Conservation (phyloP, 2,329 filamentous ascomycete species). For the Magnaporthiopsis rhizophila region DNA sequence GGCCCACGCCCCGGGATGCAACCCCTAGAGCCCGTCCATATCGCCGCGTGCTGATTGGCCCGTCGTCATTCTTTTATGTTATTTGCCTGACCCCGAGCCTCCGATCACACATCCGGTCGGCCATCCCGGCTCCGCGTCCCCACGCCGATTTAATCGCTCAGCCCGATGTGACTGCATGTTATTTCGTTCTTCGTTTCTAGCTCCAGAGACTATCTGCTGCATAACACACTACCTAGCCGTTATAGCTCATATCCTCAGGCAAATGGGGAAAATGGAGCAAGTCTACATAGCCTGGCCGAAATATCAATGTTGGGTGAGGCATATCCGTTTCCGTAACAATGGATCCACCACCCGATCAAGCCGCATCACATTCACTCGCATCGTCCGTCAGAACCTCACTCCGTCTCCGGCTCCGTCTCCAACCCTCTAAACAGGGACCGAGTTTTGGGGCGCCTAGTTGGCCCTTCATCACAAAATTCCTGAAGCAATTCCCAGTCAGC, state of each 20-base stretch:
- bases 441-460: slow-evolving; percentile 3
- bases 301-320: not conserved
- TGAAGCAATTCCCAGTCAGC: not conserved
- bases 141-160: not conserved
- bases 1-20: not conserved
- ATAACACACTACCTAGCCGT: no score
- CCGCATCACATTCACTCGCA: not conserved
- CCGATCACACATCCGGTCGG: not conserved
- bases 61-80: not conserved
- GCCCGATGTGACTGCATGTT: not conserved
- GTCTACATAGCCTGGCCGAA: not conserved
- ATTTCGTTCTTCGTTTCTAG: not conserved
- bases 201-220: not conserved
- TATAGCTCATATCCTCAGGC: not conserved
- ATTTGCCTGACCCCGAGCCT: slow-evolving; percentile 1
- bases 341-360: not conserved
- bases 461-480: slow-evolving; percentile 17
- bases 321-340: not conserved
- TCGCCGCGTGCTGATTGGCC: slow-evolving; percentile 1
- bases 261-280: not conserved
- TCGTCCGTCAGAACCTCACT: slow-evolving; percentile 1
- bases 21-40: not conserved
- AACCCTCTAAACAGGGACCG: slow-evolving; percentile 18
- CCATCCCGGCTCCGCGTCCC: not conserved
- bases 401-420: slow-evolving; percentile 17